Evolutionary conservation across 179 eudicot genomes (phyloP).

Genomic region (Heliamphora ciliata): DNA sequence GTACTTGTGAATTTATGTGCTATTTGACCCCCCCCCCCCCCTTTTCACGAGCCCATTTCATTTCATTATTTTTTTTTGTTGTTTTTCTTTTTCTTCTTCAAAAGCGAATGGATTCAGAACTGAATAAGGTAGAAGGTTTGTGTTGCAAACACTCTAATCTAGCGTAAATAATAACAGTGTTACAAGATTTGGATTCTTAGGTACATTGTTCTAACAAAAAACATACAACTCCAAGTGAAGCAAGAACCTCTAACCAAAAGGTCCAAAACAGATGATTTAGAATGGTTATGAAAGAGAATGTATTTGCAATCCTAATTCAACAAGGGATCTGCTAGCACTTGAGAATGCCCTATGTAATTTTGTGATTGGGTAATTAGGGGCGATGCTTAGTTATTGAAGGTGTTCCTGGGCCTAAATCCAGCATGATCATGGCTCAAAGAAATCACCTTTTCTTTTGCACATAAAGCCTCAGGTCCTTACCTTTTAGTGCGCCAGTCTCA

Average conservation of each 20-base stretch:
- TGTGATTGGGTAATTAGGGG: neutral
- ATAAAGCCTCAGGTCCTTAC: neutral
- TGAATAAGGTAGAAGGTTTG: neutral
- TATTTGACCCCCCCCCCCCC: neutral
- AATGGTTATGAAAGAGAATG: neutral
- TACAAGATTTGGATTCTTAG: neutral
- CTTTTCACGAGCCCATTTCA: neutral
- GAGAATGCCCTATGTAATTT: neutral
- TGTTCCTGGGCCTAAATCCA: neutral
- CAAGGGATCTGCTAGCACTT: neutral
- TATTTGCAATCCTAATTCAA: neutral
- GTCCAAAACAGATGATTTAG: too few species aligned
- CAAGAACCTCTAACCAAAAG: too few species aligned
- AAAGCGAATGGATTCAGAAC: neutral
- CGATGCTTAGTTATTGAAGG: neutral
- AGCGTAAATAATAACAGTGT: neutral
- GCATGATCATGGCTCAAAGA: neutral
- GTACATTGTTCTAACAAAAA: neutral
- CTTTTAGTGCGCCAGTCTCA: slow-evolving; percentile 1
- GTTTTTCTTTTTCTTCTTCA: neutral
- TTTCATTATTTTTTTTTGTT: neutral
- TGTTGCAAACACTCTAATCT: neutral
- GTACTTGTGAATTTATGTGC: neutral
- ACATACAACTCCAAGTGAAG: too few species aligned
- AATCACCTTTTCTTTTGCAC: neutral